Conservation (phyloP, 2,329 filamentous ascomycete genomes). For the Dactylellina drechsleri region DNA sequence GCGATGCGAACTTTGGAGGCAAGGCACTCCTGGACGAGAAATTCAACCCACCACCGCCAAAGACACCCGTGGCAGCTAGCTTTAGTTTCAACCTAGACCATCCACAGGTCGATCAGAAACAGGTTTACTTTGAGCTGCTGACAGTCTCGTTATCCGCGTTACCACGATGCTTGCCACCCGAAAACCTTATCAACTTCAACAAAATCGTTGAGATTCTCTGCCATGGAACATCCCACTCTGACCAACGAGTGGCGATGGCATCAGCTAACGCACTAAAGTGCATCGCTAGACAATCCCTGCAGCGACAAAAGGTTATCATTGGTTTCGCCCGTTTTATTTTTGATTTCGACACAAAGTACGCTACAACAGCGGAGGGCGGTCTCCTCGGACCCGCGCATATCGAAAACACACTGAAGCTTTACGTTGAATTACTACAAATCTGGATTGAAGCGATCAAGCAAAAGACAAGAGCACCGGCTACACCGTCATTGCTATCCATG, state of each 20-base stretch:
- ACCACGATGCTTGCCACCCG: constrained; percentile 86
- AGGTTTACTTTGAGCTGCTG: constrained; percentile 93
- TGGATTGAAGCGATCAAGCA: constrained; percentile 97
- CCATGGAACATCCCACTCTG: constrained; percentile 94
- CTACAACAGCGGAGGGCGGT: constrained; percentile 96
- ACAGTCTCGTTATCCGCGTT: constrained; percentile 95
- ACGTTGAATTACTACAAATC: constrained; percentile 91
- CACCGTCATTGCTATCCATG: constrained; percentile 64
- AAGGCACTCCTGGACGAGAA: constrained; percentile 96
- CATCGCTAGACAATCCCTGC: constrained; percentile 83
- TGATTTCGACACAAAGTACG: constrained; percentile 96
- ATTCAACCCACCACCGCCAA: constrained; percentile 84
- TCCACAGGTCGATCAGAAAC: constrained; percentile 80
- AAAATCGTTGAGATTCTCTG: constrained; percentile 93
- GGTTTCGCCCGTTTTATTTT: constrained; percentile 98
- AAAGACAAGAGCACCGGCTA: constrained; percentile 74
- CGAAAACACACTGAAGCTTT: constrained; percentile 89
- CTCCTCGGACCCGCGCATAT: constrained; percentile 95
- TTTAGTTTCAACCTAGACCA: constrained; percentile 93
- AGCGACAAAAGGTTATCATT: constrained; percentile 94
- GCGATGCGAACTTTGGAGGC: constrained; percentile 95
- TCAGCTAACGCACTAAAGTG: constrained; percentile 94
- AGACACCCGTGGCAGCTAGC: constrained; percentile 92
- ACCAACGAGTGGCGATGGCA: constrained; percentile 88
- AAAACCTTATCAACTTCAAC: constrained; percentile 83